Conservation (phyloP, 345 rosid genomes). For the Turritis glabra region DNA sequence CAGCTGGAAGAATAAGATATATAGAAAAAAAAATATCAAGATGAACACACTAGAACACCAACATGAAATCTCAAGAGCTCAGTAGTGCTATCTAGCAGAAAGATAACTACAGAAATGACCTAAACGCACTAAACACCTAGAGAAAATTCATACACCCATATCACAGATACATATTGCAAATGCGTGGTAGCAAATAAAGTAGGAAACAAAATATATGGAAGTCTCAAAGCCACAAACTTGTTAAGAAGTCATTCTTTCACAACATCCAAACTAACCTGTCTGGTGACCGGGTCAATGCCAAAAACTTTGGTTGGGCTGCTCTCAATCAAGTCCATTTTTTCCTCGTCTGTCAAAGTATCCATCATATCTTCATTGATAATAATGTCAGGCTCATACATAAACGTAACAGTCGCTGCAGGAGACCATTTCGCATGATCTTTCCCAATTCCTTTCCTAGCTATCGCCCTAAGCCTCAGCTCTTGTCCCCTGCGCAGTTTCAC, state of each 20-base stretch:
- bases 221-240: conserved; percentile 9
- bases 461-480: conserved; percentile 85
- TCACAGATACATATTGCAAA: not conserved
- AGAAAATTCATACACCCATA: not conserved
- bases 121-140: not conserved
- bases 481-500: conserved; percentile 89
- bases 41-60: not conserved
- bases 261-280: conserved; percentile 52
- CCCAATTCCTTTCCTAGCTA: conserved; percentile 94
- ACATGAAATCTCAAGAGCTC: not conserved
- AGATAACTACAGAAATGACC: not conserved
- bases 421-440: conserved; percentile 99
- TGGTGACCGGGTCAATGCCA: conserved; percentile 60
- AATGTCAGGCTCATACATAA: conserved; percentile 95
- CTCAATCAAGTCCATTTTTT: conserved; percentile 71
- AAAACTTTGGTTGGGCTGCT: conserved; percentile 94
- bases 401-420: conserved; percentile 98
- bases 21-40: not conserved
- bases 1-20: not conserved
- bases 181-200: not conserved
- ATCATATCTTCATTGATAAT: conserved; percentile 85
- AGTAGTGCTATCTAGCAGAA: not conserved
- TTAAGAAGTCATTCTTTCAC: not conserved
- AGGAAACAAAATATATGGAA: not conserved
- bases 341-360: conserved; percentile 71